phyloP scores from a whole-genome alignment of 1,284 basidiomycete species.

The Peniophora sp. region DNA sequence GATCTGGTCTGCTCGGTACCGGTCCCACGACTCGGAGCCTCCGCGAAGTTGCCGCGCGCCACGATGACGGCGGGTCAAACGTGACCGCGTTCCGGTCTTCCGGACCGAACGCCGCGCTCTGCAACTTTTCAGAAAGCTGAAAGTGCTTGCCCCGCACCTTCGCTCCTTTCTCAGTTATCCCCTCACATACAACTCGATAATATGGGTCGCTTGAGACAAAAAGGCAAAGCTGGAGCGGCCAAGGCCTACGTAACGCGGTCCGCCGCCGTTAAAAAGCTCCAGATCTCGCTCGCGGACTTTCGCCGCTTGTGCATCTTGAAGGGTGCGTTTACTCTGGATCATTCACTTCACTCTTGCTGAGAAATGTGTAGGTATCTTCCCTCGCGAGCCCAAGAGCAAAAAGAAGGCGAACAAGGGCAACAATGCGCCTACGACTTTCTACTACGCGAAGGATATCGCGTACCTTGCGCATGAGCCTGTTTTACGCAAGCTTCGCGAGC shows the following conservation, averaged over 20 bases:
- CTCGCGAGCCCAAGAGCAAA: conserved; percentile 86
- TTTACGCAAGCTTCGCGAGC: conserved; percentile 90
- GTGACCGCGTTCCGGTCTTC: too few relatives aligned
- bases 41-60: too few relatives aligned
- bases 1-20: too few relatives aligned
- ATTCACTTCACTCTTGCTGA: conserved; percentile 2
- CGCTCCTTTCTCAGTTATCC: too few relatives aligned
- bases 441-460: conserved; percentile 97
- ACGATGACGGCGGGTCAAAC: too few relatives aligned
- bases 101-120: too few relatives aligned
- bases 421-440: conserved; percentile 95
- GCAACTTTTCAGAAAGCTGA: too few relatives aligned
- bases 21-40: too few relatives aligned
- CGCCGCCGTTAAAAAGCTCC: conserved; percentile 85
- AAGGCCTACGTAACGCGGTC: conserved; percentile 95
- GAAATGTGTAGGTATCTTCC: conserved; percentile 77
- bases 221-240: conserved; percentile 88
- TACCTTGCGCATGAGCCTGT: conserved; percentile 98
- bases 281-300: conserved; percentile 97
- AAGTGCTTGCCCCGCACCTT: too few relatives aligned
- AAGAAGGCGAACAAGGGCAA: conserved; percentile 98
- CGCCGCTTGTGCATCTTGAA: conserved; percentile 96
- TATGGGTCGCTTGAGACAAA: conserved; percentile 88
- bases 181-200: neutral
- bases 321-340: conserved; percentile 42